Evolutionary conservation across 2,329 filamentous ascomycete species (phyloP).

Genomic region (Colletotrichum magnum): DNA sequence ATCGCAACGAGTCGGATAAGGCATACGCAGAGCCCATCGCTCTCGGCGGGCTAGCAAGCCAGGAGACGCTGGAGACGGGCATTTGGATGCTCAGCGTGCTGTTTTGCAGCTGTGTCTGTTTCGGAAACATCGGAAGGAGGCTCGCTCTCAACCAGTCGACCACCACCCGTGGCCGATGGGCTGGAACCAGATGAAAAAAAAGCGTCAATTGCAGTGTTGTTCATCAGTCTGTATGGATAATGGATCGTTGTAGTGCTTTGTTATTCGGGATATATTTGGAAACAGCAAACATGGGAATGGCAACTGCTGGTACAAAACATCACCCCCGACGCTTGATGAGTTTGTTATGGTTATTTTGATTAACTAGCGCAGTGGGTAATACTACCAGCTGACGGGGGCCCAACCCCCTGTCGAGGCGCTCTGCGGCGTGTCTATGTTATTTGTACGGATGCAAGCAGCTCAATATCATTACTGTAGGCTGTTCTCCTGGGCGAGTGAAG

Average conservation of each 20-base stretch:
- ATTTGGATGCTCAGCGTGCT: constrained; percentile 95
- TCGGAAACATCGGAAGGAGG: constrained; percentile 92
- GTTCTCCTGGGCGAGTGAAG: too few species aligned
- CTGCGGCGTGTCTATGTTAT: too few species aligned
- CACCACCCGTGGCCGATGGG: constrained; percentile 60
- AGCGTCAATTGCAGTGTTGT: not conserved
- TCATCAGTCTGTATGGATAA: not conserved
- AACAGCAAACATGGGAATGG: too few species aligned
- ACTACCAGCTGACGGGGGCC: too few species aligned
- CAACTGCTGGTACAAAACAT: too few species aligned
- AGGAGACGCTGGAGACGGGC: constrained; percentile 77
- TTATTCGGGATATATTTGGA: not conserved
- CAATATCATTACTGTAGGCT: too few species aligned
- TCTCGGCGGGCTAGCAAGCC: constrained; percentile 70
- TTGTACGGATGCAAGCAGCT: too few species aligned
- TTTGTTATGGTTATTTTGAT: too few species aligned
- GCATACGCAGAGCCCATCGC: constrained; percentile 47
- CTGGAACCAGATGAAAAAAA: constrained; percentile 32
- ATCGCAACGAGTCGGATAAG: constrained; percentile 42
- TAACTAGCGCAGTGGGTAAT: too few species aligned
- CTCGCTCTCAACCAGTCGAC: constrained; percentile 71
- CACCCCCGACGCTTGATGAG: too few species aligned
- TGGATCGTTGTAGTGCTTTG: not conserved
- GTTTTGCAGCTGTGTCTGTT: constrained; percentile 95
- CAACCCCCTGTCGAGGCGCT: too few species aligned